Conservation (phyloP, 2,329 filamentous ascomycete species). For the Lachnellula hyalina region DNA sequence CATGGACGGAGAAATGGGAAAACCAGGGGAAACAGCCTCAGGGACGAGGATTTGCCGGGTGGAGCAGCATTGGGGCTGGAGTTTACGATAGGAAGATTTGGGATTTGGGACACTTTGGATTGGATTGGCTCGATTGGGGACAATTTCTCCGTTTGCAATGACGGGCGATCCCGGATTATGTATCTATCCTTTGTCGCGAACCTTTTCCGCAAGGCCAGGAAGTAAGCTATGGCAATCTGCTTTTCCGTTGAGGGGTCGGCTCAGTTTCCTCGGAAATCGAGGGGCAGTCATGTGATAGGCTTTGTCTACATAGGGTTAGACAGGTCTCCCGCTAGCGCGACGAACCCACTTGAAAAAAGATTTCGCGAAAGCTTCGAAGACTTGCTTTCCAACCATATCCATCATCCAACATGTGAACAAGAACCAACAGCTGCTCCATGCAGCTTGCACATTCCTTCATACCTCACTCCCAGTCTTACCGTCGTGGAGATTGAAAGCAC, state of each 20-base stretch:
- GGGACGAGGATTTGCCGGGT: slow-evolving; percentile 21
- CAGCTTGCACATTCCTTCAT: slow-evolving; percentile 4
- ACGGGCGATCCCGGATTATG: slow-evolving; percentile 11
- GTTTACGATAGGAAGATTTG: not conserved
- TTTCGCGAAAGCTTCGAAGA: slow-evolving; percentile 15
- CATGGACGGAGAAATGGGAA: slow-evolving; percentile 12
- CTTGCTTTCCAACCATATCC: slow-evolving; percentile 3
- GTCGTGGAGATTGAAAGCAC: too few relatives aligned
- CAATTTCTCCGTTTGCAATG: not conserved
- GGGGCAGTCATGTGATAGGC: too few relatives aligned
- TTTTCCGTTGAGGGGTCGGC: too few relatives aligned
- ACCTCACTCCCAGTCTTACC: not conserved
- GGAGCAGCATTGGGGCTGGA: too few relatives aligned
- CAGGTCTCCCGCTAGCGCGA: not conserved
- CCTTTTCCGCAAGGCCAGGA: too few relatives aligned
- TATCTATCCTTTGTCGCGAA: not conserved
- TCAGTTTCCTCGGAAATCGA: too few relatives aligned
- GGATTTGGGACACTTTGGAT: not conserved
- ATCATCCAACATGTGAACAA: slow-evolving; percentile 19
- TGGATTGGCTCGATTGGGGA: too few relatives aligned
- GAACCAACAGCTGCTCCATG: slow-evolving; percentile 12
- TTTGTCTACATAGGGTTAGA: too few relatives aligned
- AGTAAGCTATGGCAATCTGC: too few relatives aligned
- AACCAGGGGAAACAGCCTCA: not conserved
- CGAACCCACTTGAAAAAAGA: slow-evolving; percentile 46